Evolutionary conservation across 2,329 filamentous ascomycete species (phyloP).

Genomic region (Arthrobotrys entomopaga): DNA sequence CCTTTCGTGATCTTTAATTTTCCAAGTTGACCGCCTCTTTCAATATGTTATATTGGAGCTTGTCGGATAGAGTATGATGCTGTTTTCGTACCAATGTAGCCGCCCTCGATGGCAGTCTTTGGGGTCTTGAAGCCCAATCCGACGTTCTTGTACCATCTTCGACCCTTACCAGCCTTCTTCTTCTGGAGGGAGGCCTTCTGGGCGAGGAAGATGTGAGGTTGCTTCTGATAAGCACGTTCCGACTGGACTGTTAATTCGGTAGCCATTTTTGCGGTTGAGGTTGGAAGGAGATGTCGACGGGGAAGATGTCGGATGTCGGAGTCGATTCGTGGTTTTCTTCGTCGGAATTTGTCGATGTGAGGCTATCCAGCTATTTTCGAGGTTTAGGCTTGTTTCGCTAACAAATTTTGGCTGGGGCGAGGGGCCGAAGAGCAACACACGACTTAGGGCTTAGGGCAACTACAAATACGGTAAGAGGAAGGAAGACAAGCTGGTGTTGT

Average conservation of each 20-base stretch:
- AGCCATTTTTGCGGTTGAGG: conserved; percentile 77
- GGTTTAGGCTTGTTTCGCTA: conserved; percentile 31
- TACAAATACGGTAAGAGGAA: conserved; percentile 1
- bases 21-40: conserved; percentile 15
- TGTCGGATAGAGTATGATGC: conserved; percentile 40
- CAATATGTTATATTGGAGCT: background rate
- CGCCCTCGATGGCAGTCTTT: conserved; percentile 97
- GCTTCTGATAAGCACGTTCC: conserved; percentile 99
- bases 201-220: conserved; percentile 99
- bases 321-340: conserved; percentile 10
- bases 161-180: conserved; percentile 87
- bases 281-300: conserved; percentile 60
- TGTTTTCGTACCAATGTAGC: conserved; percentile 81
- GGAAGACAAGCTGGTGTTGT: conserved; percentile 23
- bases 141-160: conserved; percentile 99
- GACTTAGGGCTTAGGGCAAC: conserved; percentile 47
- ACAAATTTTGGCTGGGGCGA: conserved; percentile 5
- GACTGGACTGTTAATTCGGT: conserved; percentile 99
- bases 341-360: conserved; percentile 41
- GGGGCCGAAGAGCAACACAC: conserved; percentile 8
- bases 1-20: background rate
- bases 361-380: conserved; percentile 45
- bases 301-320: conserved; percentile 17
- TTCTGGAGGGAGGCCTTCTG: conserved; percentile 89
- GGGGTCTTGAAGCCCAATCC: conserved; percentile 99